Base-by-base conservation (phyloP, 306 rosid species). In the Purshia tridentata region DNA sequence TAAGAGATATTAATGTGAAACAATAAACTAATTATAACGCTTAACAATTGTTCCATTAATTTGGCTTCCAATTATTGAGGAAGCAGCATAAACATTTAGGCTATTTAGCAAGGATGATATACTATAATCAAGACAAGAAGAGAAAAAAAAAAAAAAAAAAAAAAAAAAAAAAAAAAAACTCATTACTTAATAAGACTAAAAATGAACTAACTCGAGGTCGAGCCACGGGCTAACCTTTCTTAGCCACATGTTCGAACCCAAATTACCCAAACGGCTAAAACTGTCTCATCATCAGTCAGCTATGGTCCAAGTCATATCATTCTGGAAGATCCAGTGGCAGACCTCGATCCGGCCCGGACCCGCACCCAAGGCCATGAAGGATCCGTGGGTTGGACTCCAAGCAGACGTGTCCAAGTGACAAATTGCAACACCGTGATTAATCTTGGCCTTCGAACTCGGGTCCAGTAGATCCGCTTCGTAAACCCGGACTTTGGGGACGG, bases 311-410 rank as follows among this genome's bases (percentile, higher is more conserved):
- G 92, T 87, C 98, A 95, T 77, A 73, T 95, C 99, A 19, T 95
- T 95, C 81, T 95, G 84, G 65, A 95, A 95, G 68, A 95, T 95
- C 99, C 99, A 95, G 13, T 95, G 99, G 54, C 99, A 95, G 0
- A 95, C 98, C 72, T 95, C 99, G 3, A 95, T 88, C 78, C 84
- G 88, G 58, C 99, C 99, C 55, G 99, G 99, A 8, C 77, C 80
- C 50, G 96, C 90, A 0, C 97, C 98, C 63, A 95, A 80, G 1
- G 99, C 82, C 15, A 88, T 53, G 29, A 95, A 95, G 0, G 99
- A 91, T 3, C 99, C 99, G 8, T 95, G 99, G 4, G 83, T 76
- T 0, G 91, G 89, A 78, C 97, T 95, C 99, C 99, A 95, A 3
- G 89, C 77, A 0, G 96, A 83, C 16, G 99, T 95, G 66, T 95